These are phyloP conservation scores for Arthromyces matolae DNA, from an alignment of 768 basidiomycete species.

Conservation along the genomic window DNA sequence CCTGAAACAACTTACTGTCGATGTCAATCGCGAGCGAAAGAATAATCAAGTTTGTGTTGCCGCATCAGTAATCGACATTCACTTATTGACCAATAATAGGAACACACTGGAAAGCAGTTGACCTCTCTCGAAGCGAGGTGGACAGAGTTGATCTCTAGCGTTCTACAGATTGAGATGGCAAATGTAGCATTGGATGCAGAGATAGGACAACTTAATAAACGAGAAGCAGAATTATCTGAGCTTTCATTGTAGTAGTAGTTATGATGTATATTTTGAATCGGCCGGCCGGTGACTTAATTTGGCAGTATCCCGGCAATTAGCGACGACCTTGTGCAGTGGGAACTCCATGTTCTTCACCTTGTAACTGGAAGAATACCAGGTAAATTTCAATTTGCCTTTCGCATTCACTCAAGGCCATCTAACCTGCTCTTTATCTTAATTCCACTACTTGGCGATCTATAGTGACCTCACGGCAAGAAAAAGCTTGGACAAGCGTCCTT, in stretches of 20 bases:
- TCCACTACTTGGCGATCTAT: slow-evolving; percentile 10
- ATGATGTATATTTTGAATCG: slow-evolving; percentile 5
- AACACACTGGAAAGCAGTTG: slow-evolving; percentile 73
- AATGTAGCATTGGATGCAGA: slow-evolving; percentile 86
- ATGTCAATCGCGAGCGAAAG: slow-evolving; percentile 86
- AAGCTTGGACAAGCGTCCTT: slow-evolving; percentile 50
- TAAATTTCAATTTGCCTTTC: slow-evolving; percentile 10
- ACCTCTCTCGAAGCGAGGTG: slow-evolving; percentile 81
- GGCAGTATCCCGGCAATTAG: slow-evolving; percentile 12
- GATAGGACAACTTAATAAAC: slow-evolving; percentile 54
- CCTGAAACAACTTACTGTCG: slow-evolving; percentile 72
- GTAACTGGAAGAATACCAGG: slow-evolving; percentile 38
- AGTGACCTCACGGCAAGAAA: slow-evolving; percentile 28
- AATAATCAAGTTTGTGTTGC: slow-evolving; percentile 63
- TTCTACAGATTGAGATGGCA: slow-evolving; percentile 94
- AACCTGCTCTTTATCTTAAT: background rate
- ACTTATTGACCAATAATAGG: slow-evolving; percentile 42
- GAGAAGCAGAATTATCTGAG: slow-evolving; percentile 59
- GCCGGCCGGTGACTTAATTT: slow-evolving; percentile 15
- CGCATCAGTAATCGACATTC: background rate
- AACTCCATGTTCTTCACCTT: slow-evolving; percentile 20
- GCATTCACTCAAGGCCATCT: background rate
- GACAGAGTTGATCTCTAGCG: slow-evolving; percentile 88
- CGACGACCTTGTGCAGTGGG: slow-evolving; percentile 13
- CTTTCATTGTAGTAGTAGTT: slow-evolving; percentile 19